phyloP scores from a whole-genome alignment of 306 rosid species.

The Morella rubra region DNA sequence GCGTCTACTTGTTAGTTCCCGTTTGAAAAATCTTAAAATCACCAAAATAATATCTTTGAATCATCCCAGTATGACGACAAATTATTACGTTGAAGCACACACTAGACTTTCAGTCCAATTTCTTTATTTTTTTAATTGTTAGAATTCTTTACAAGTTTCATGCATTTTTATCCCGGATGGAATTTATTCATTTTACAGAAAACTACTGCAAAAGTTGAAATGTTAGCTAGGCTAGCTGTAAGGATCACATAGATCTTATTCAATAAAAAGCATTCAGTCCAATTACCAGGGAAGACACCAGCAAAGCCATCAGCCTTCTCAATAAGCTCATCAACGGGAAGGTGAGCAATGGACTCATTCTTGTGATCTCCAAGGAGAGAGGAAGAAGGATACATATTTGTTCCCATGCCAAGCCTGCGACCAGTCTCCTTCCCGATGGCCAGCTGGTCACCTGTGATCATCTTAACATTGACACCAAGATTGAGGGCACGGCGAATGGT shows the following conservation, averaged over 20 bases:
- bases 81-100: not conserved
- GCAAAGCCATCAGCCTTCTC: conserved; percentile 98
- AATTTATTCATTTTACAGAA: not conserved
- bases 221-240: not conserved
- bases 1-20: conserved; percentile 10
- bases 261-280: not conserved
- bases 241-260: not conserved
- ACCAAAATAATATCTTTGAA: not conserved
- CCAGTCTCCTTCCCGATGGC: conserved; percentile 94
- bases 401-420: conserved; percentile 97
- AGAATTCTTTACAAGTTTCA: not conserved
- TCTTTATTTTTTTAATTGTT: not conserved
- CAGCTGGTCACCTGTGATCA: conserved; percentile 93
- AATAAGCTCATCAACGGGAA: conserved; percentile 82
- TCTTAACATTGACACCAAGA: conserved; percentile 89
- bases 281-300: conserved; percentile 84
- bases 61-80: not conserved
- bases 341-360: conserved; percentile 51
- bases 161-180: not conserved
- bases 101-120: not conserved
- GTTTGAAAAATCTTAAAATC: not conserved
- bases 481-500: conserved; percentile 76
- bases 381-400: conserved; percentile 96
- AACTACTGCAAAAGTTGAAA: not conserved
- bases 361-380: conserved; percentile 81